Evolutionary conservation across 2,329 filamentous ascomycete species (phyloP), one percentile per base, ranked within the genome.

Genomic region (Lecanoromycetidae sp.): DNA sequence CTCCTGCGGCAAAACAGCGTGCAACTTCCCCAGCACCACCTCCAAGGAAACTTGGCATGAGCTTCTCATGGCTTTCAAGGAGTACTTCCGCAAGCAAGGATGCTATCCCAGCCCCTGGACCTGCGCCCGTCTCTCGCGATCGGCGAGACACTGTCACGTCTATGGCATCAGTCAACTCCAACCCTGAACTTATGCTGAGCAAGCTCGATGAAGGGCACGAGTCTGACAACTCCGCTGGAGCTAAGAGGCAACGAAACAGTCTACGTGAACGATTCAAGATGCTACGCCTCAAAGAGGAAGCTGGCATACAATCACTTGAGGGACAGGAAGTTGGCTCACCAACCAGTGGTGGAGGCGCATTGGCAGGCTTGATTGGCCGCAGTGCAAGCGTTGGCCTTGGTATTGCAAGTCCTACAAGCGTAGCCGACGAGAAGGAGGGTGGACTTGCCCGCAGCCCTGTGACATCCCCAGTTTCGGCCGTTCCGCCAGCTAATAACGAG

Each of bases 61-160:
- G 84, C n/a, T 93, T 94, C 57, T 78, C 85, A 32, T 90, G 85
- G 80, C 74, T 93, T 32, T 86, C 85, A 26, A 72, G 86, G 55
- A 81, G 74, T 61, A 76, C 78, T 20, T 65, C 63, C 23, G 63
- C 65, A 9, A 71, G 73, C 29, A 75, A 73, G 60, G 76, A 75
- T 44, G 72, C 76, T 43, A 74, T 79, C 10, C 73, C 76, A 5
- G 74, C 82, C 15, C 59, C 73, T 51, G 67, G 74, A 26, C 58
- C 74, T 51, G 63, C 52, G 51, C 53, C 59, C 27, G 55, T 61
- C 22, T 61, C 65, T 20, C 58, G 55, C 23, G 66, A 66, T 33
- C 69, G 82, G 56, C 74, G 86, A 60, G 86, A 90, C 58, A 94
- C 87, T 1, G 79, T 77, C 42, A 85, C 85, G 56, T 93, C 87